Percentiles rank a stretch among this genome's conserved stretches.
Evolutionary conservation across 2,329 filamentous ascomycete genomes (phyloP).

Genomic region (Monilinia aucupariae): DNA sequence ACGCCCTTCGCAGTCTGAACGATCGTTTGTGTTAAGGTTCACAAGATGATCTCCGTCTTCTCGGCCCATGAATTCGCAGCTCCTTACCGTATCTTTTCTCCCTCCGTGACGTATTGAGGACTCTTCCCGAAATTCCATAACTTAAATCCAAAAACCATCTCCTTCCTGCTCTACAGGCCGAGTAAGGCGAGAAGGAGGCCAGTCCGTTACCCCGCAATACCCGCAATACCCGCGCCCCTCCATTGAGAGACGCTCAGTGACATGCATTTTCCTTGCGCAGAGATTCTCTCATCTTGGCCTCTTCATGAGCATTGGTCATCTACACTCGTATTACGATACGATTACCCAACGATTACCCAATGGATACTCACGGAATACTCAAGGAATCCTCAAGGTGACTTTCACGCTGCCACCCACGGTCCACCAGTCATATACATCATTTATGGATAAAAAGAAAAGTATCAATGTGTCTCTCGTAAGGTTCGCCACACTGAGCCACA

Average conservation of each 20-base stretch:
- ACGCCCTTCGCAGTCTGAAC: background rate
- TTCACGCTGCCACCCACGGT: too few species aligned
- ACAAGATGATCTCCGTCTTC: conserved; percentile 10
- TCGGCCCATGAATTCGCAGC: background rate
- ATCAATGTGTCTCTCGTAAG: background rate
- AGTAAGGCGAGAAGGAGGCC: background rate
- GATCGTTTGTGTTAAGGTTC: background rate
- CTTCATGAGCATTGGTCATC: background rate
- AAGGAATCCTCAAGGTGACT: too few species aligned
- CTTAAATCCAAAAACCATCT: conserved; percentile 9
- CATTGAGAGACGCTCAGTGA: background rate
- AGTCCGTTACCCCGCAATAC: background rate
- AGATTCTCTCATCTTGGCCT: background rate
- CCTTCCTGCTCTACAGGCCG: background rate
- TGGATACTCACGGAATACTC: too few species aligned
- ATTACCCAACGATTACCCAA: too few species aligned
- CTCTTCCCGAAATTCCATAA: background rate
- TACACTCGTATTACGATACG: background rate
- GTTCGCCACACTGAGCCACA: conserved; percentile 6
- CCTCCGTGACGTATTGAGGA: conserved; percentile 5
- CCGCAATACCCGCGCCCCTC: background rate
- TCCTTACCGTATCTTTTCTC: conserved; percentile 2
- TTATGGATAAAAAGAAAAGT: background rate
- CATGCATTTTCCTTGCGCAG: conserved; percentile 1
- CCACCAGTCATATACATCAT: background rate